Evolutionary conservation across 768 basidiomycete genomes (phyloP).

Genomic region (Termitomyces sp.): DNA sequence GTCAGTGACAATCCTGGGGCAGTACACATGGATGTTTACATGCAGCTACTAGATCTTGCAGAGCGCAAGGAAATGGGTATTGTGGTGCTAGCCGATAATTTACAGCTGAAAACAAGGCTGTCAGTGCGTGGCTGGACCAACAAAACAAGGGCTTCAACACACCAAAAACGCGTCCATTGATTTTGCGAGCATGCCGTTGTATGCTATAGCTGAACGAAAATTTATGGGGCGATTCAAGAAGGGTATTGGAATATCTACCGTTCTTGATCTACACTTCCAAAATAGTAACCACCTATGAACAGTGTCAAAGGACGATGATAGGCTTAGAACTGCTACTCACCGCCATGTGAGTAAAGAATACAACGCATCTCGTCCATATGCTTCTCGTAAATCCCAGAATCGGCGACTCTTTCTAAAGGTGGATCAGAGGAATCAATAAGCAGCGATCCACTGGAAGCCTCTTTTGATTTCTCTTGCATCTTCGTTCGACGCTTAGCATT

Average conservation of each 20-base stretch:
- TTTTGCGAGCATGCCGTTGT: conserved; percentile 87
- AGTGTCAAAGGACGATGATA: background rate
- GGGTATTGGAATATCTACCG: conserved; percentile 33
- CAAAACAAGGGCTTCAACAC: conserved; percentile 16
- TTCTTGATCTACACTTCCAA: conserved; percentile 77
- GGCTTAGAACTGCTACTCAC: conserved; percentile 28
- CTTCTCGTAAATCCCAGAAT: conserved; percentile 47
- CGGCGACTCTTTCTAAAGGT: conserved; percentile 11
- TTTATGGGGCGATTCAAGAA: conserved; percentile 1
- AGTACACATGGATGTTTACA: conserved; percentile 44
- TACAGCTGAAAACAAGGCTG: conserved; percentile 46
- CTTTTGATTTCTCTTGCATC: conserved; percentile 35
- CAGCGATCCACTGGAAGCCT: background rate
- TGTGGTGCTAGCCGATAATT: conserved; percentile 92
- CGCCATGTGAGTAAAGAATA: conserved; percentile 80
- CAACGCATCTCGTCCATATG: conserved; percentile 85
- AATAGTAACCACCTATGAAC: conserved; percentile 72
- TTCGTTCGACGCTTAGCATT: conserved; percentile 60
- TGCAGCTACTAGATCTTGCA: conserved; percentile 87
- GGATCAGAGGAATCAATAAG: conserved; percentile 4
- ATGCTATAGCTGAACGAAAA: conserved; percentile 55
- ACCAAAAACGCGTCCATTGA: conserved; percentile 87
- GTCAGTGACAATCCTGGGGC: background rate
- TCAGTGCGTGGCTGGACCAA: background rate
- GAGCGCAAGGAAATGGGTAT: conserved; percentile 91